These are phyloP conservation scores for Cardiospermum halicacabum DNA, from an alignment of 345 rosid species.

Conservation along the genomic window DNA sequence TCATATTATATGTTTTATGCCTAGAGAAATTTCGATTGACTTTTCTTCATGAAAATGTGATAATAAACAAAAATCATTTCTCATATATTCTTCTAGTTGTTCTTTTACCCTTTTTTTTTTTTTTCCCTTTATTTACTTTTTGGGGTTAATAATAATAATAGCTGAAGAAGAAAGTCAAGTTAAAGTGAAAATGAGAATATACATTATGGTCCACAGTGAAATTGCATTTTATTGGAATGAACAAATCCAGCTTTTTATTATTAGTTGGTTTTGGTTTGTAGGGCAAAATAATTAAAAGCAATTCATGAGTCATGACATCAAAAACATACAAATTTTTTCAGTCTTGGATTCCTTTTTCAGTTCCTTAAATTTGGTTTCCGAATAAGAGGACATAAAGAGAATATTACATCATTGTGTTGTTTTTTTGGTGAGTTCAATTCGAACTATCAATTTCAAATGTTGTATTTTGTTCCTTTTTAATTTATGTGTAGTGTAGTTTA, in stretches of 20 bases:
- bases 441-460: conserved; percentile 3
- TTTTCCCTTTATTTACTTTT: no score
- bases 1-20: no score
- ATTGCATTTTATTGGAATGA: conserved; percentile 19
- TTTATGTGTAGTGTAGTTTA: no score
- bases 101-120: neutral
- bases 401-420: conserved; percentile 23
- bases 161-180: neutral
- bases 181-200: conserved; percentile 15
- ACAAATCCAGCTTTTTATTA: conserved; percentile 23
- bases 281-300: neutral
- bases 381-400: conserved; percentile 30
- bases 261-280: conserved; percentile 12
- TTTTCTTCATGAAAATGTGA: neutral
- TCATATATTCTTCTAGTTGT: neutral
- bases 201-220: no score
- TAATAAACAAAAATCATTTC: neutral
- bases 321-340: neutral
- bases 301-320: conserved; percentile 9
- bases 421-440: neutral
- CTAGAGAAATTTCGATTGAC: no score
- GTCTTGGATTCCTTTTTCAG: conserved; percentile 28
- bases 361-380: conserved; percentile 26
- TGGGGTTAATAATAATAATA: no score
- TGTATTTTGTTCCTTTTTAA: no score